Evolutionary conservation across 164 flowering plant species (phyloP), one percentile per base, ranked within the genome.

Genomic region (Santalum album): DNA sequence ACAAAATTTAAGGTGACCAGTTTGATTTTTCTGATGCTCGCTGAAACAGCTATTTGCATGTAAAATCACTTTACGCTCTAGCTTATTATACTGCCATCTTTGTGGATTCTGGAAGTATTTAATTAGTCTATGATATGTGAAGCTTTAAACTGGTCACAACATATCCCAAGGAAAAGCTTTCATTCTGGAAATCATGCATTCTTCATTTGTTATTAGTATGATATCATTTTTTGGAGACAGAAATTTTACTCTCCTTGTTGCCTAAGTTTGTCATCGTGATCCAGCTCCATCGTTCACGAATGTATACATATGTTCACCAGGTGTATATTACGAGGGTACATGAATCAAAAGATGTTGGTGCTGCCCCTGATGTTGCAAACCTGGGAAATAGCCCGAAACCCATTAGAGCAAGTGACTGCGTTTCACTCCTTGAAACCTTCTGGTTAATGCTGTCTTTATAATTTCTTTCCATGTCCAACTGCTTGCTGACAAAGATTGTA

Each of bases 1-100:
- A 39, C n/a, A 25, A 65, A 47, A 44, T 85, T 88, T 46, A 79
- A 85, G 96, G 96, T 87, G 49, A 44, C 46, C 4, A 21, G 29
- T 15, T 36, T 15, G 7, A 10, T 14, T 49, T 26, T 25, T 20
- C 9, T n/a, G 9, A 29, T 29, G 34, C 9, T 29, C 9, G 6
- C 59, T 57, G 54, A 46, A 38, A 15, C 12, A 12, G 12, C 12
- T 36, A 15, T 36, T 5, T 15, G 2, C 40, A n/a, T n/a, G n/a
- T n/a, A n/a, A n/a, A n/a, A n/a, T n/a, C n/a, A n/a, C n/a, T n/a
- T n/a, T n/a, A n/a, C n/a, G n/a, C n/a, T n/a, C n/a, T n/a, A 32
- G 36, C 12, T 32, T 32, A 32, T 6, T 6, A 32, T 32, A n/a
- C n/a, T n/a, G n/a, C n/a, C n/a, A n/a, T n/a, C n/a, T n/a, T n/a